Evolutionary conservation across 257 asterid genomes (phyloP), one percentile per base, ranked within the genome.

Genomic region (Lantana camara): DNA sequence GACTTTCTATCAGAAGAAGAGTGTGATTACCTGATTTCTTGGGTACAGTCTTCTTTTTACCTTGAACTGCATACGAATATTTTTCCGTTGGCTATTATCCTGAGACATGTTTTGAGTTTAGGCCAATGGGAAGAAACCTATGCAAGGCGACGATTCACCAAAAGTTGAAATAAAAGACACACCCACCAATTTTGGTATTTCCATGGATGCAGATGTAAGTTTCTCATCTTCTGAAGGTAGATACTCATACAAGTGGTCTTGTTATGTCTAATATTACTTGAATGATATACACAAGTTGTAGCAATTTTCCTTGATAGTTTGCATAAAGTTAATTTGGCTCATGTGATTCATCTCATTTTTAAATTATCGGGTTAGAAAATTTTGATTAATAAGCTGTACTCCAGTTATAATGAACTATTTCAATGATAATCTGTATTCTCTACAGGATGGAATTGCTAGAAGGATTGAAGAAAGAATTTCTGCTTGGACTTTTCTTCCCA

Each of bases 401-500:
- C 35, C 48, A 57, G 15, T 37, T 15, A 21, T 22, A 17, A 16
- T 48, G 46, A 46, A 53, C 46, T 9, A 60, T 16, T 50, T 41
- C 53, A 55, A 20, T 73, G 34, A 20, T 60, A 51, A 57, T 55
- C 27, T 57, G 60, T 44, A 44, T 72, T 69, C 68, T 60, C 29
- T 66, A 35, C 70, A 89, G 98, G 92, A 86, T 71, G 85, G 78
- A 77, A 75, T 80, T 40, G 67, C 75, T 57, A 66, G 74, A 63
- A 75, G 79, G 77, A 84, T 91, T 22, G 96, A 81, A 75, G 91
- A 89, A 71, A 81, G 84, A 76, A 80, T 91, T 70, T 91, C 85
- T 71, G 93, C 91, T 40, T 91, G 98, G 96, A 91, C 95, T 68
- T 86, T 89, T 75, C 83, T 91, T 57, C 98, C 96, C 20, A 75